These are phyloP conservation scores for Talaromyces atroroseus DNA, from an alignment of 2,329 filamentous ascomycete genomes.

Conservation along the genomic window DNA sequence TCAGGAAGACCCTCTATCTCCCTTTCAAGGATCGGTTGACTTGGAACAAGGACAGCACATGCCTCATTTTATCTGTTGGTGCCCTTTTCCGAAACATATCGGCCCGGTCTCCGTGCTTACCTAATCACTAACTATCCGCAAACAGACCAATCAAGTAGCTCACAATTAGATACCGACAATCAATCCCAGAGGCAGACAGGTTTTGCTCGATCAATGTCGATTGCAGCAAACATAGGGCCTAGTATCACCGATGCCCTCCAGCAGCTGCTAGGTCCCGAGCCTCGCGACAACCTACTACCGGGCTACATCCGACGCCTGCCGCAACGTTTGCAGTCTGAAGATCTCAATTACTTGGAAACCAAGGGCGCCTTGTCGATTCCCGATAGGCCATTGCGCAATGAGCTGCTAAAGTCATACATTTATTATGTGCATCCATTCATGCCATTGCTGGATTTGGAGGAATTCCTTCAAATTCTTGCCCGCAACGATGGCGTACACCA, in stretches of 20 bases:
- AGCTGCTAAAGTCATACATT: constrained; percentile 73
- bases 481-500: constrained; percentile 64
- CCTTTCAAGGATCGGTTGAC: constrained; percentile 43
- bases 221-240: constrained; percentile 21
- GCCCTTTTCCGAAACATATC: background rate
- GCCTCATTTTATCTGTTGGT: constrained; percentile 60
- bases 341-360: constrained; percentile 73
- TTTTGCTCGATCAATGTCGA: constrained; percentile 35
- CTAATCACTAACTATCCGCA: background rate
- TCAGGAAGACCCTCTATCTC: constrained; percentile 26
- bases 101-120: background rate
- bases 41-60: constrained; percentile 53
- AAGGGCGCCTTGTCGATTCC: constrained; percentile 84
- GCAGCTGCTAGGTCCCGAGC: constrained; percentile 34
- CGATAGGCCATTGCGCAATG: constrained; percentile 63
- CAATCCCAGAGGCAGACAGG: constrained; percentile 6
- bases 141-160: constrained; percentile 46
- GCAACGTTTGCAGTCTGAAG: constrained; percentile 68
- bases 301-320: constrained; percentile 77
- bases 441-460: constrained; percentile 69
- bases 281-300: constrained; percentile 44
- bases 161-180: constrained; percentile 32
- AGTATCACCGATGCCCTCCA: constrained; percentile 32
- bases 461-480: constrained; percentile 53
- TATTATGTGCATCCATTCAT: constrained; percentile 93